Base-by-base conservation (phyloP, 306 rosid species). In the Gastrolobium villosum region DNA sequence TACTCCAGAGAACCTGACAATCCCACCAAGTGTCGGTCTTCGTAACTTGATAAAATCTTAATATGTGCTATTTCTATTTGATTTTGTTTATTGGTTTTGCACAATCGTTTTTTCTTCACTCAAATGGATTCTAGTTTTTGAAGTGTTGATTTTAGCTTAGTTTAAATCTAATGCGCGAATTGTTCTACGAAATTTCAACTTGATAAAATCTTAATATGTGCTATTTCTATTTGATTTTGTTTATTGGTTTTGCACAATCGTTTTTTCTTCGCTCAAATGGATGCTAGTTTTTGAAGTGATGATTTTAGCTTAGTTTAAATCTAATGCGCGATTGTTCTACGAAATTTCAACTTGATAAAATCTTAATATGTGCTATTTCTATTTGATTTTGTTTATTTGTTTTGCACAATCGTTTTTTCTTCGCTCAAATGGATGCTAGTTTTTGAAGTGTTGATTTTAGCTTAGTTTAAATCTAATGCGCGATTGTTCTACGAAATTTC, bases 1-100 rank as follows among this genome's bases (percentile, higher is more conserved):
- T 95, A 95, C 87, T 95, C 99, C 71, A 89, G 88, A 75, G 99
- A 95, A 79, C 96, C 98, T 13, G 97, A 91, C 50, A 95, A 95
- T 80, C 67, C 88, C 61, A 95, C 99, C 41, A 95, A 95, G 84
- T 92, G 99, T 92, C 68, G 14, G 86, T 54, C 0, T 5, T 73
- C 4, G 7, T 10, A 2, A 4, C 26, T 26, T 62, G 6, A 0
- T 6, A 6, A 2, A 32, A 10, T 45, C 6, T 6, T n/a, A 0
- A 30, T 1, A 13, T 30, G 5, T 78, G 1, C 62, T 3, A 15
- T 65, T 4, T 41, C 0, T 20, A 20, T 20, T 20, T 20, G 26
- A 20, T 61, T n/a, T 36, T 5, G 5, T 8, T 41, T 26, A n/a
- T 34, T 10, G 1, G 20, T 50, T 14, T 39, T 4, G 1, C 0